Base-by-base conservation (phyloP, 1,284 basidiomycete genomes). In the Ganoderma boninense region DNA sequence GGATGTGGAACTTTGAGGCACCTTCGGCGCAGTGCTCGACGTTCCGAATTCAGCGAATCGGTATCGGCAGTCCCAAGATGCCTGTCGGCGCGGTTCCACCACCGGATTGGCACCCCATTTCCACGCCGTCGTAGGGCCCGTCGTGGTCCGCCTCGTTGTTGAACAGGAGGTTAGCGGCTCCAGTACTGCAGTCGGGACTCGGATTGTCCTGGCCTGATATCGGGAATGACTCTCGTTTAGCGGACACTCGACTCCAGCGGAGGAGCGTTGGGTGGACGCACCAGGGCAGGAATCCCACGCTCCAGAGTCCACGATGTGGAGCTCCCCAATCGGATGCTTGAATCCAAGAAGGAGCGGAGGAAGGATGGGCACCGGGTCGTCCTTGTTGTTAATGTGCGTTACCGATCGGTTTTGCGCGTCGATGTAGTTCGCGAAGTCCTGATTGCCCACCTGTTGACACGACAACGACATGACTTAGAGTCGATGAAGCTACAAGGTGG, bases 51-150 rank as follows among this genome's bases (percentile, higher is more conserved):
- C 60, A 42, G n/a, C 38, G 40, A n/a, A 62, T 62, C 23, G 60
- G 60, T 6, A 62, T 62, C 23, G 60, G 60, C 13, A 62, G 60
- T 26, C 60, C 60, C 40, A 62, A 18, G 26, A 62, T 62, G 23
- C 60, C 60, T 16, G 60, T 62, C n/a, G 60, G 60, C 14, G 60
- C 60, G 23, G 60, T 62, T 16, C 60, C 60, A 14, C n/a, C 40
- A 26, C 60, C 60, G 2, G 60, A 49, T 20, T 62, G 85, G 73
- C 86, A 87, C 0, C 84, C 84, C 84, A 91, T 89, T 38, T 67
- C 72, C 54, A 92, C 80, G 29, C 86, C 87, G 70, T 88, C 84
- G 75, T 90, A 92, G 2, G 90, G 90, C 0, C 88, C 88, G 68
- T 81, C 77, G 73, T 92, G 92, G 72, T 92, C 80, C 3, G 69